These are phyloP conservation scores for Babesia caballi DNA, from an alignment of 169 alveolate genomes.

Conservation along the genomic window DNA sequence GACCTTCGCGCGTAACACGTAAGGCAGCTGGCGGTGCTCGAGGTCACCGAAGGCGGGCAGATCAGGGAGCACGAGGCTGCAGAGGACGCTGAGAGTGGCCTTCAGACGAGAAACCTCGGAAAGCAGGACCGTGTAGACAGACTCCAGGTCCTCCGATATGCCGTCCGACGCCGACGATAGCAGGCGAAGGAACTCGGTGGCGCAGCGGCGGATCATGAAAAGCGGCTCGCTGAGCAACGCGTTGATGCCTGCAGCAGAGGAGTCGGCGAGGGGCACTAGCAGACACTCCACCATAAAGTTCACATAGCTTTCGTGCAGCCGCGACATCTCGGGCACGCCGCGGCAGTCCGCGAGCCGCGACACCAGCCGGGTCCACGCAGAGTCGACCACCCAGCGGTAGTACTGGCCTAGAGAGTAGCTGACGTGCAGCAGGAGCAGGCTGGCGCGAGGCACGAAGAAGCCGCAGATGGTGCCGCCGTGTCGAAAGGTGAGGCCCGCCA, in stretches of 20 bases:
- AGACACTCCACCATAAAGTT: constrained; percentile 3
- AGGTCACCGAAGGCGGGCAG: constrained; percentile 4
- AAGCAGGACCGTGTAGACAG: neutral
- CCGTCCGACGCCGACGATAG: neutral
- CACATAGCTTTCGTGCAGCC: constrained; percentile 10
- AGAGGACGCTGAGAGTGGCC: constrained; percentile 5
- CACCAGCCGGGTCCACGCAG: constrained; percentile 12
- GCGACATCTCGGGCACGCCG: neutral
- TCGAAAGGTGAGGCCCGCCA: neutral
- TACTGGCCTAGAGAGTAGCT: neutral
- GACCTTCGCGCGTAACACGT: neutral
- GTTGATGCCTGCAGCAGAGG: neutral
- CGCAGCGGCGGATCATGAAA: constrained; percentile 10
- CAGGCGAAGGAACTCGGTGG: constrained; percentile 12
- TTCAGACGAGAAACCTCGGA: neutral
- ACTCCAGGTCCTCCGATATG: neutral
- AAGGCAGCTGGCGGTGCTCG: neutral
- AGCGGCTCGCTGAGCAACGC: constrained; percentile 11
- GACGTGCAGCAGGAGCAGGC: constrained; percentile 13
- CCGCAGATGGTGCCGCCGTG: neutral
- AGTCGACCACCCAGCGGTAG: constrained; percentile 6
- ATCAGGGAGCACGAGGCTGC: constrained; percentile 15
- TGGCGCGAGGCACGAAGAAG: constrained; percentile 19
- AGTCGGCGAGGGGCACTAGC: neutral
- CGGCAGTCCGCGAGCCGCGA: neutral